Percentiles rank a stretch among this genome's conserved stretches.
Evolutionary conservation across 139 green algal species (phyloP).

Genomic region (Chloropicon primus): DNA sequence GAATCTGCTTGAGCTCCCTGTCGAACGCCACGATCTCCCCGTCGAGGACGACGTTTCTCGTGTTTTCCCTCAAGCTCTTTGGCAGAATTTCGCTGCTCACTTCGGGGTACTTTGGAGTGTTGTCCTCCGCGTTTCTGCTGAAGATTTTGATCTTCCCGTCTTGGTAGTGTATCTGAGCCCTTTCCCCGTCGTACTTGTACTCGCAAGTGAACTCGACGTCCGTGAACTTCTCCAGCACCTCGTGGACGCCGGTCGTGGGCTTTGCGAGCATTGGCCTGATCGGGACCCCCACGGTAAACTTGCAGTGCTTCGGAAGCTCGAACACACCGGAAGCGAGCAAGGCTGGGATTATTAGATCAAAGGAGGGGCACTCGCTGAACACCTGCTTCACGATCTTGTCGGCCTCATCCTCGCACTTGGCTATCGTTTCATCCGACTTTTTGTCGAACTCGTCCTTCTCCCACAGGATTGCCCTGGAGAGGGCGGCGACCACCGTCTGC

Average conservation of each 20-base stretch:
- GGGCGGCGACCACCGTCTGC: conserved; percentile 73
- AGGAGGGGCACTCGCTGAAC: conserved; percentile 80
- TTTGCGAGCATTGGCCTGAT: conserved; percentile 89
- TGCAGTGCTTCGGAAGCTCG: conserved; percentile 46
- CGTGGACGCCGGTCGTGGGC: conserved; percentile 62
- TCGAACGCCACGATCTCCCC: conserved; percentile 85
- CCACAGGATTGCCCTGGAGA: conserved; percentile 68
- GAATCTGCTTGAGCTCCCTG: conserved; percentile 48
- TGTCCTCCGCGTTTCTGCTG: conserved; percentile 81
- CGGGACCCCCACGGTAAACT: conserved; percentile 72
- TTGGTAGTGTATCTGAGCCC: conserved; percentile 56
- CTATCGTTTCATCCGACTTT: not conserved
- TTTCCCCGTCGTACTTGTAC: conserved; percentile 98
- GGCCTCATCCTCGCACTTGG: not conserved
- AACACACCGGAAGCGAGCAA: conserved; percentile 46
- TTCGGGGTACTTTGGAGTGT: conserved; percentile 87
- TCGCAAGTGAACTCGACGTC: conserved; percentile 84
- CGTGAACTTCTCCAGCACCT: conserved; percentile 85
- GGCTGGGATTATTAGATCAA: conserved; percentile 71
- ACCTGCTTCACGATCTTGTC: not conserved
- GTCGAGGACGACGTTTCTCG: conserved; percentile 73
- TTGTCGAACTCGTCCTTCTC: conserved; percentile 1
- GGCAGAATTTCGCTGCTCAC: conserved; percentile 43
- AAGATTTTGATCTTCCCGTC: conserved; percentile 25
- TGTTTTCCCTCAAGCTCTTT: conserved; percentile 23